Evolutionary conservation across 352 stramenopile species (phyloP).

Genomic region (Globisporangium cederbergense): DNA sequence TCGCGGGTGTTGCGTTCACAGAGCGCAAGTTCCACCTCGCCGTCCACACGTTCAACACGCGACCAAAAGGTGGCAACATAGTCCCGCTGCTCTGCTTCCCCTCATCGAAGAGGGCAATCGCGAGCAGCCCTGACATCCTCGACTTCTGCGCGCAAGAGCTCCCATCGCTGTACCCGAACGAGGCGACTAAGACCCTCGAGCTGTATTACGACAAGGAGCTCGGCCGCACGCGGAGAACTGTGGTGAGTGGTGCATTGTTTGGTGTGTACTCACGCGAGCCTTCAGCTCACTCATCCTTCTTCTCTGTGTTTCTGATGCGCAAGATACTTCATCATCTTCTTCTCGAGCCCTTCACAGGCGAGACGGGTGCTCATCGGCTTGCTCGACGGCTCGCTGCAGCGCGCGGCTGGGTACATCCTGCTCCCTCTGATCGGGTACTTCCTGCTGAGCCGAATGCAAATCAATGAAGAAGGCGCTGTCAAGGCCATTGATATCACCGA

Average conservation of each 20-base stretch:
- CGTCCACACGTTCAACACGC: slow-evolving; percentile 34
- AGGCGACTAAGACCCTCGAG: slow-evolving; percentile 31
- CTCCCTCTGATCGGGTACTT: slow-evolving; percentile 26
- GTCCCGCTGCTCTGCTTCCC: slow-evolving; percentile 35
- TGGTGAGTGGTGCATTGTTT: slow-evolving; percentile 11
- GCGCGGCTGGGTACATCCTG: slow-evolving; percentile 7
- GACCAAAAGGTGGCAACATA: slow-evolving; percentile 29
- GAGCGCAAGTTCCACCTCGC: slow-evolving; percentile 43
- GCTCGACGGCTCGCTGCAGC: slow-evolving; percentile 14
- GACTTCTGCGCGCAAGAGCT: slow-evolving; percentile 26
- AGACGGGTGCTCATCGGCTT: slow-evolving; percentile 20
- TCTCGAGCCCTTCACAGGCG: slow-evolving; percentile 12
- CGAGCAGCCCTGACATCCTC: slow-evolving; percentile 37
- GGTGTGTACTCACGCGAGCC: background rate
- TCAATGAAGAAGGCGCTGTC: slow-evolving; percentile 23
- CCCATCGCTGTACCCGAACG: slow-evolving; percentile 32
- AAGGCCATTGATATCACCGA: slow-evolving; percentile 27
- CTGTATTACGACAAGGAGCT: slow-evolving; percentile 39
- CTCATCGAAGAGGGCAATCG: slow-evolving; percentile 20
- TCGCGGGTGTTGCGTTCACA: slow-evolving; percentile 32
- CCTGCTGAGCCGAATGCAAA: slow-evolving; percentile 24
- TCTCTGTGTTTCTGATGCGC: background rate
- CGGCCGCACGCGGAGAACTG: slow-evolving; percentile 21
- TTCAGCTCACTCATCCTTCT: background rate
- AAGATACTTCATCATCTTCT: slow-evolving; percentile 33